Evolutionary conservation across 306 rosid species (phyloP).

Genomic region (Cucumis hystrix): DNA sequence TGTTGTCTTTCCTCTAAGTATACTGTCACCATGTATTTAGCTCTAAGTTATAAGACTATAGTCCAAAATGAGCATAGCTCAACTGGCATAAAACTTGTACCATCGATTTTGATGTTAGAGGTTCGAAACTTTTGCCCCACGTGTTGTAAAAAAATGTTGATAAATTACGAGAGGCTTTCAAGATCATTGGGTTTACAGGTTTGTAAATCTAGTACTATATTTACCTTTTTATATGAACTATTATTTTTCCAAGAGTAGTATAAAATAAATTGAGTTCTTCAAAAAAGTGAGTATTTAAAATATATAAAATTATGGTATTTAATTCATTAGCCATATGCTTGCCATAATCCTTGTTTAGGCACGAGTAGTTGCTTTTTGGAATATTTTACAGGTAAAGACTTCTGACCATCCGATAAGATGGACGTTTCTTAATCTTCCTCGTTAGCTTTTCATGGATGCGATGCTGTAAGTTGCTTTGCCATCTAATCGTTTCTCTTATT

Average conservation of each 20-base stretch:
- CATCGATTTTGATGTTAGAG: too few species aligned
- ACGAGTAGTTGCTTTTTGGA: neutral
- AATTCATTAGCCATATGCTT: neutral
- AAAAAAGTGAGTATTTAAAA: neutral
- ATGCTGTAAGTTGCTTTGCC: neutral
- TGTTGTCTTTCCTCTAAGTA: too few species aligned
- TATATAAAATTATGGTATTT: neutral
- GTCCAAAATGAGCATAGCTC: too few species aligned
- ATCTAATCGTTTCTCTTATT: neutral
- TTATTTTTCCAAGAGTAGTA: neutral
- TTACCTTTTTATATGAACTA: neutral
- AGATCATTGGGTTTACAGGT: neutral
- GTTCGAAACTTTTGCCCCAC: too few species aligned
- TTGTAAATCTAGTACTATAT: neutral
- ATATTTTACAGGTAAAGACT: neutral
- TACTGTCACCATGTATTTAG: neutral
- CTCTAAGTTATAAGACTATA: neutral
- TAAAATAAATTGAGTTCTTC: neutral
- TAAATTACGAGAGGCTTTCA: neutral
- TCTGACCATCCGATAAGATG: neutral
- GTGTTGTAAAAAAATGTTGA: neutral
- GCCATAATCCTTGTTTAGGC: neutral
- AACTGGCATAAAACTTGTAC: too few species aligned
- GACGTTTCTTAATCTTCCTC: neutral
- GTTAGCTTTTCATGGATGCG: neutral